Base-by-base conservation (phyloP, 1,284 basidiomycete species). In the Xanthoconium separans region DNA sequence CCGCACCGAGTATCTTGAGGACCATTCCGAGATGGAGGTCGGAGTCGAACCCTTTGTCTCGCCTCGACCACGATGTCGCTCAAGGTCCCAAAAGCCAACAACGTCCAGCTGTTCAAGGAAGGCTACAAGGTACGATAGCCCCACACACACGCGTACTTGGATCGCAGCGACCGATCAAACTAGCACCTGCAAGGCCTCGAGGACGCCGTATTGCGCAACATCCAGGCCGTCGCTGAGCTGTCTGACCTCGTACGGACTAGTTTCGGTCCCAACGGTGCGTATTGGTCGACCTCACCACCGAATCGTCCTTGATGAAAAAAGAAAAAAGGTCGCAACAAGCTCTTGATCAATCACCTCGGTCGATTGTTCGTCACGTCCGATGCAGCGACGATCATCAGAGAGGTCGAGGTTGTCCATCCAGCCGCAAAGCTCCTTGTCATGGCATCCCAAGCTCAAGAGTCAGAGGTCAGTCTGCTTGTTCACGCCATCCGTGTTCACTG, bases 391-490 rank as follows among this genome's bases (percentile, higher is more conserved):
- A 99, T 99, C 75, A 95, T 99, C 69, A 85, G 91, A 60, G 97
- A 99, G 76, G 87, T 98, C 70, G 97, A 99, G 70, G 94, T 99
- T 47, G 93, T 98, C 29, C 97, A 99, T 73, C 97, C 97, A 0
- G 96, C 96, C 6, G 97, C 95, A 30, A 99, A 98, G 73, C 79
- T 99, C 11, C 78, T 99, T 13, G 96, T 99, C 31, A 97, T 98
- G 93, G 95, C 95, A 18, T 93, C 91, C 40, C 94, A 98, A 68
- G 92, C 96, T 33, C 97, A 99, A 71, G 96, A 98, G 73, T 73
- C 87, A 1, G 97, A 99, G 83, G 93, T 91, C 57, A 60, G 81
- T 54, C 37, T 20, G 0, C 47, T 54, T 52, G 22, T 40, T n/a
- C 45, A 13, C n/a, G 12, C 44, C 22, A 22, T 13, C 42, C 9